phyloP scores from a whole-genome alignment of 192 early-diverging fungal species.

The Coemansia sp. region DNA sequence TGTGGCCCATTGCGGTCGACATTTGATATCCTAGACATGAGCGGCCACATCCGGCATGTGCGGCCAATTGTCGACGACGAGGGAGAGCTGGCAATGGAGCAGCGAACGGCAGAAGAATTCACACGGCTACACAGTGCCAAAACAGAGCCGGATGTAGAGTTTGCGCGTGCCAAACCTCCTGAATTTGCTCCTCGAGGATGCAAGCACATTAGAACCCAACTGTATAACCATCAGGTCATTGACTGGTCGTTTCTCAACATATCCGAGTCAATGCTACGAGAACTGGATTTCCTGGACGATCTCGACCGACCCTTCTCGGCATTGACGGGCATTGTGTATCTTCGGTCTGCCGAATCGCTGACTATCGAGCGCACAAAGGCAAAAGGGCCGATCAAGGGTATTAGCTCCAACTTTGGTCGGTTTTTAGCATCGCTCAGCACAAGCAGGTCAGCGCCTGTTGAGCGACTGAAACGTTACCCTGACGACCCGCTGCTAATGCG shows the following conservation, averaged over 20 bases:
- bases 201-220: slow-evolving; percentile 17
- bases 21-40: slow-evolving; percentile 5
- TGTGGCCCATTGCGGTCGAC: not conserved
- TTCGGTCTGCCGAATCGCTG: slow-evolving; percentile 40
- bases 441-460: slow-evolving; percentile 7
- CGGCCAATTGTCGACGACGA: slow-evolving; percentile 25
- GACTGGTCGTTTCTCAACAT: slow-evolving; percentile 20
- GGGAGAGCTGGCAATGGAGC: slow-evolving; percentile 21
- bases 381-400: slow-evolving; percentile 38
- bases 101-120: slow-evolving; percentile 18
- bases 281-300: slow-evolving; percentile 40
- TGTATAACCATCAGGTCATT: slow-evolving; percentile 11
- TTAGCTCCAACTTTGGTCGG: slow-evolving; percentile 32
- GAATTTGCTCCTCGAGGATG: slow-evolving; percentile 14
- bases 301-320: slow-evolving; percentile 39
- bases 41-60: not conserved
- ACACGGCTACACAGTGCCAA: slow-evolving; percentile 12
- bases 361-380: slow-evolving; percentile 21
- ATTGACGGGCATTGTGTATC: slow-evolving; percentile 35
- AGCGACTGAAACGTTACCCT: slow-evolving; percentile 23
- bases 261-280: slow-evolving; percentile 24
- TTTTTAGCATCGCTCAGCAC: slow-evolving; percentile 31
- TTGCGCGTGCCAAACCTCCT: slow-evolving; percentile 10
- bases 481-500: slow-evolving; percentile 24
- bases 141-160: slow-evolving; percentile 23